These are phyloP conservation scores for Coemansia sp. DNA, from an alignment of 192 early-diverging fungal species.

Conservation along the genomic window DNA sequence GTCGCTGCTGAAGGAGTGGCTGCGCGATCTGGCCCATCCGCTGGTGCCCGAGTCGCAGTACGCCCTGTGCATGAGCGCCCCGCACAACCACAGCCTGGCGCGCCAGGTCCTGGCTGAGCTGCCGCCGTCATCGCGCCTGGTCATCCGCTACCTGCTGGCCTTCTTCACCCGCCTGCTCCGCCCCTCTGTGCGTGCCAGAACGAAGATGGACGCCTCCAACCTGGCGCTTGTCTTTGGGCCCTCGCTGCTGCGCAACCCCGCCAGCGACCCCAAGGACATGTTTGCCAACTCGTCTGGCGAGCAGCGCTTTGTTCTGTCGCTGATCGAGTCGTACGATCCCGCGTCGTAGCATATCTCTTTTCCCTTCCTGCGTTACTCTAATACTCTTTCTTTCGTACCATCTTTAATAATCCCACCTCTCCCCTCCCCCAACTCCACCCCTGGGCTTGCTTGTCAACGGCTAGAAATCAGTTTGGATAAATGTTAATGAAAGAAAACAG, in stretches of 20 bases:
- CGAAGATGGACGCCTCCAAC: slow-evolving; percentile 90
- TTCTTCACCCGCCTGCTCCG: slow-evolving; percentile 83
- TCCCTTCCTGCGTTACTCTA: background rate
- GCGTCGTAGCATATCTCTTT: background rate
- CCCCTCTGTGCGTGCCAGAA: slow-evolving; percentile 66
- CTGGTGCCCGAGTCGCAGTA: slow-evolving; percentile 83
- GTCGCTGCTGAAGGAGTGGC: slow-evolving; percentile 89
- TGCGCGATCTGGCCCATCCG: slow-evolving; percentile 90
- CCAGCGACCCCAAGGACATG: slow-evolving; percentile 62
- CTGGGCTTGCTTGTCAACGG: no score
- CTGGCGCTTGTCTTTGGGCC: slow-evolving; percentile 97
- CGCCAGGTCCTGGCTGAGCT: slow-evolving; percentile 50
- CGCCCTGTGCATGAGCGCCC: slow-evolving; percentile 69
- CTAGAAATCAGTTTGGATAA: background rate
- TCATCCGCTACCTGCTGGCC: slow-evolving; percentile 74
- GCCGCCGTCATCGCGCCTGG: slow-evolving; percentile 41
- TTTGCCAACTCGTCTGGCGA: slow-evolving; percentile 58
- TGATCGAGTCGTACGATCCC: slow-evolving; percentile 21
- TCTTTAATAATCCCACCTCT: background rate
- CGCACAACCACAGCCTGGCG: slow-evolving; percentile 57
- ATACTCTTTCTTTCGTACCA: no score
- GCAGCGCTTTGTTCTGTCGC: slow-evolving; percentile 49
- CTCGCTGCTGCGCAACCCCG: slow-evolving; percentile 86
- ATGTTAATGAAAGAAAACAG: background rate
- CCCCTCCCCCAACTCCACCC: no score